Conservation (phyloP, 805 yeast species). For the Wickerhamomyces strasburgensis region DNA sequence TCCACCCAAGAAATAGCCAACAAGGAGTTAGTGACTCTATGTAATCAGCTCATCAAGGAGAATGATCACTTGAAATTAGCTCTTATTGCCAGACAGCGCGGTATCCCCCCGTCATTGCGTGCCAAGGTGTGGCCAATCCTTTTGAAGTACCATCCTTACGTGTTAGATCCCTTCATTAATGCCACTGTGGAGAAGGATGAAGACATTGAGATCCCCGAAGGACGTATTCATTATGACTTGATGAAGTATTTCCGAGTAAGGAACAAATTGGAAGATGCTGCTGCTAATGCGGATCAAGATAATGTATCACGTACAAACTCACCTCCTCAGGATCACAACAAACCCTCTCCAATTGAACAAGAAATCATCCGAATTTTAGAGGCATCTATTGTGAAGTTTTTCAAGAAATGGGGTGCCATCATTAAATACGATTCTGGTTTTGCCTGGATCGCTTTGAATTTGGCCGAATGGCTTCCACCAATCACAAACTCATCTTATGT, state of each 20-base stretch:
- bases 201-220: constrained; percentile 25
- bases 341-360: constrained; percentile 36
- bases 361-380: constrained; percentile 54
- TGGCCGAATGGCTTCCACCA: constrained; percentile 85
- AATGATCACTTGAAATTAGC: constrained; percentile 76
- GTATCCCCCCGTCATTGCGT: constrained; percentile 79
- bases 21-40: constrained; percentile 35
- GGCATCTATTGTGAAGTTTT: constrained; percentile 55
- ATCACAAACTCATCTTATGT: constrained; percentile 22
- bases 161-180: constrained; percentile 66
- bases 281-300: too few species aligned
- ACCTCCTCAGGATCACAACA: constrained; percentile 14
- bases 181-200: constrained; percentile 32
- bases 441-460: constrained; percentile 81
- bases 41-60: constrained; percentile 48
- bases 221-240: constrained; percentile 49
- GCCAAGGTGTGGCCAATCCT: constrained; percentile 81
- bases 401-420: constrained; percentile 72
- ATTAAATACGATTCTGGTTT: constrained; percentile 77
- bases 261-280: constrained; percentile 8
- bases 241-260: constrained; percentile 51
- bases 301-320: constrained; percentile 11
- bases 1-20: constrained; percentile 6
- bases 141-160: constrained; percentile 80
- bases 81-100: constrained; percentile 71